These are phyloP conservation scores for Pelagophyceae sp. DNA, from an alignment of 352 stramenopile genomes.

Conservation along the genomic window DNA sequence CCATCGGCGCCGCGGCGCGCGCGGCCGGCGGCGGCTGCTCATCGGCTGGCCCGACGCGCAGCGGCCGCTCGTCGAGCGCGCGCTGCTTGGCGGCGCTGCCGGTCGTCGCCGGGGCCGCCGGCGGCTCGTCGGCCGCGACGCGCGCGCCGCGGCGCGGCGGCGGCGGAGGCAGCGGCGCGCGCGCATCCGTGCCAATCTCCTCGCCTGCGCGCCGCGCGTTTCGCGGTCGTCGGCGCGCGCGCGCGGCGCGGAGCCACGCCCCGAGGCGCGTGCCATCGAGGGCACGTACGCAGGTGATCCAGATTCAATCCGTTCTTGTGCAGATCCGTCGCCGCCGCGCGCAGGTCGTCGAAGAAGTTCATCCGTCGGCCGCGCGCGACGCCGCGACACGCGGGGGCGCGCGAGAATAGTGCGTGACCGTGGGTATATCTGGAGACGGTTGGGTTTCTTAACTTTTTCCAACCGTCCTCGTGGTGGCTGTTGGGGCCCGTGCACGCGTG, in stretches of 20 bases:
- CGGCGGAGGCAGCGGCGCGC: background rate
- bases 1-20: background rate
- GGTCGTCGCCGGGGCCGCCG: background rate
- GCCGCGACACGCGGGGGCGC: too few species aligned
- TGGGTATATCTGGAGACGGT: too few species aligned
- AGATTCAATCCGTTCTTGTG: slow-evolving; percentile 3
- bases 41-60: background rate
- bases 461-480: too few species aligned
- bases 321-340: background rate
- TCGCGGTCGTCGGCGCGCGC: too few species aligned
- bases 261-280: background rate
- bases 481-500: too few species aligned
- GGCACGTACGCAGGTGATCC: background rate
- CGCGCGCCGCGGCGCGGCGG: background rate
- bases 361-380: too few species aligned
- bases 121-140: background rate
- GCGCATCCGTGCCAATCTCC: background rate
- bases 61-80: background rate
- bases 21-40: background rate
- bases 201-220: too few species aligned
- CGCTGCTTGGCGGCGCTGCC: background rate
- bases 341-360: slow-evolving; percentile 3
- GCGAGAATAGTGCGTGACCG: too few species aligned
- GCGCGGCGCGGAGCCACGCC: background rate
- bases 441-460: too few species aligned